A percentile compares a stretch with the other conserved stretches of the same genome.
Evolutionary conservation across 768 basidiomycete genomes (phyloP).

Genomic region (Russula brevipes): DNA sequence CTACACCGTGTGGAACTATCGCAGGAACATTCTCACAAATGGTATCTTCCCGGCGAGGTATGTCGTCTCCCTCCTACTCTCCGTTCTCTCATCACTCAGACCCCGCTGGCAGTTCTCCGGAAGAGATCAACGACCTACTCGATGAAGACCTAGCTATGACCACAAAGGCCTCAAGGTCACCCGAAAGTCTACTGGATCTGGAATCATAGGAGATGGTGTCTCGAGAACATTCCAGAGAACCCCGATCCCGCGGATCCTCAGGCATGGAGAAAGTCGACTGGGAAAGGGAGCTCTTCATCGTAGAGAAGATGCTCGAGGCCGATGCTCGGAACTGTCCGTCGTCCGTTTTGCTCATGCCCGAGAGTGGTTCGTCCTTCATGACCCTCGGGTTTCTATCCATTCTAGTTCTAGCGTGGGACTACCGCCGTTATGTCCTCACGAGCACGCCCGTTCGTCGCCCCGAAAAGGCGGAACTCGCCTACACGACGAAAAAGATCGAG

Average conservation of each 20-base stretch:
- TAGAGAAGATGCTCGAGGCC: constrained; percentile 87
- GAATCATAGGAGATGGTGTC: constrained; percentile 96
- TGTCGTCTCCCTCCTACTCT: constrained; percentile 15
- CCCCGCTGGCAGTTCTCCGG: constrained; percentile 43
- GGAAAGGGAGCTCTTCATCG: constrained; percentile 79
- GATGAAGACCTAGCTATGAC: constrained; percentile 76
- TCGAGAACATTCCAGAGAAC: constrained; percentile 76
- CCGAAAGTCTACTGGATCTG: constrained; percentile 99
- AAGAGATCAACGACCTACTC: constrained; percentile 59
- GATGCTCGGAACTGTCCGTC: constrained; percentile 90
- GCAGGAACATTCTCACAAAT: constrained; percentile 68
- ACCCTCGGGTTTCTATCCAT: constrained; percentile 5
- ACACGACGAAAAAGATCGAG: constrained; percentile 87
- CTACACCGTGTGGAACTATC: constrained; percentile 95
- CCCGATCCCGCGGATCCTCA: constrained; percentile 48
- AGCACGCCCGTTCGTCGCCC: constrained; percentile 58
- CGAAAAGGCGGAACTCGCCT: constrained; percentile 66
- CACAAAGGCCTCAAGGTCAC: constrained; percentile 73
- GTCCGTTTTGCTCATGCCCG: constrained; percentile 29
- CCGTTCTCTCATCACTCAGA: not conserved
- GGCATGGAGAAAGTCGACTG: constrained; percentile 80
- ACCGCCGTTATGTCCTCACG: constrained; percentile 78
- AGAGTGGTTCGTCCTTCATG: not conserved
- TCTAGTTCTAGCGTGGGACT: constrained; percentile 91
- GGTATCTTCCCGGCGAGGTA: constrained; percentile 69